phyloP scores from a whole-genome alignment of 345 rosid genomes.

The Citrus trifoliata region DNA sequence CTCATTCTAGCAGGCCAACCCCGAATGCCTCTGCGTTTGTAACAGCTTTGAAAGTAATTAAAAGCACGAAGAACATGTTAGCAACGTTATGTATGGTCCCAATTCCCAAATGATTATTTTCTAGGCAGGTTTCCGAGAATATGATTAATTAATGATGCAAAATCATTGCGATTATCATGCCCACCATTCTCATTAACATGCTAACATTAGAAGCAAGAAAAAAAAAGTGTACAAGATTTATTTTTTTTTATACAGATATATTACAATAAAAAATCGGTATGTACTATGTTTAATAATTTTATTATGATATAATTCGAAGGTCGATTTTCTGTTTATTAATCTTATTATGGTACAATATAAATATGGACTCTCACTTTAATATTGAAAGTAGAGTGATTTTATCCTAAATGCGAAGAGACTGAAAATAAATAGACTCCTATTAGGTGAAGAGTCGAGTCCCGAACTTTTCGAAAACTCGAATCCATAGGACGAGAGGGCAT shows the following conservation, averaged over 20 bases:
- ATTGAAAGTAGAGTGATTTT: rapidly evolving
- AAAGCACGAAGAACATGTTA: background rate
- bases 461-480: rapidly evolving
- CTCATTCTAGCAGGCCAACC: conserved; percentile 40
- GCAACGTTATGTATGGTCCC: background rate
- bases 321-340: too few relatives aligned
- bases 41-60: conserved; percentile 16
- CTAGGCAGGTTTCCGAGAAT: background rate
- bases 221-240: too few relatives aligned
- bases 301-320: too few relatives aligned
- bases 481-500: too few relatives aligned
- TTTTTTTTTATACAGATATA: too few relatives aligned
- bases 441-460: too few relatives aligned
- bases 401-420: rapidly evolving
- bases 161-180: background rate
- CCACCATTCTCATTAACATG: background rate
- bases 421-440: too few relatives aligned
- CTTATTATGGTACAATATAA: too few relatives aligned
- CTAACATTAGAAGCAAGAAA: background rate
- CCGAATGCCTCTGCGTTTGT: conserved; percentile 37
- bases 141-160: background rate
- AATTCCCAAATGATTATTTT: background rate
- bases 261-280: too few relatives aligned
- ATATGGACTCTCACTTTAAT: rapidly evolving
- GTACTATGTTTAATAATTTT: too few relatives aligned